Evolutionary conservation across 208 protist genomes (phyloP).

Genomic region (Porcisia deanei): DNA sequence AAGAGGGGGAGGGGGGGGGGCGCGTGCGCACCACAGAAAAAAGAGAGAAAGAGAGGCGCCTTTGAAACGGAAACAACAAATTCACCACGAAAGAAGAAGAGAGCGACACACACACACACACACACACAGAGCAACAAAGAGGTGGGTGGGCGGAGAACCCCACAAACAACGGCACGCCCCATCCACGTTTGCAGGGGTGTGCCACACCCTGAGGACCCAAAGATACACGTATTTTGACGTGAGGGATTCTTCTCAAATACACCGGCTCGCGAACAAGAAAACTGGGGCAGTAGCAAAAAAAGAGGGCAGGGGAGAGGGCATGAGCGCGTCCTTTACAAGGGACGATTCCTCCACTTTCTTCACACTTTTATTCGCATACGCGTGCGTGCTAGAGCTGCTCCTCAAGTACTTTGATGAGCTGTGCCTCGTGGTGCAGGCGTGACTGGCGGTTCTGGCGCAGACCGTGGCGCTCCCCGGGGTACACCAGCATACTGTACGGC

Average conservation of each 20-base stretch:
- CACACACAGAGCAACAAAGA: too few species aligned
- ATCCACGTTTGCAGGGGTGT: too few species aligned
- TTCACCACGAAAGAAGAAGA: too few species aligned
- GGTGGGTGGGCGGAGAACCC: too few species aligned
- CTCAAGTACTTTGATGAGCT: conserved; percentile 69
- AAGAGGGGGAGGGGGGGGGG: too few species aligned
- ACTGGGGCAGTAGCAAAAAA: too few species aligned
- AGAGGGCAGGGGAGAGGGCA: background rate
- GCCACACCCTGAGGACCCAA: background rate
- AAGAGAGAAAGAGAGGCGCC: too few species aligned
- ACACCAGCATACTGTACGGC: conserved; percentile 86
- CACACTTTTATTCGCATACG: background rate
- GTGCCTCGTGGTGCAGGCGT: conserved; percentile 73
- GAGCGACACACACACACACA: too few species aligned
- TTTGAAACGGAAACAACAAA: too few species aligned
- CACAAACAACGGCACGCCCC: too few species aligned
- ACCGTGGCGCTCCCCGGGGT: conserved; percentile 89
- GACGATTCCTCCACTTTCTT: background rate
- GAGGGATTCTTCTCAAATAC: background rate
- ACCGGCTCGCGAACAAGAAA: too few species aligned
- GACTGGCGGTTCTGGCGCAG: conserved; percentile 72
- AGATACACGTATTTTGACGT: background rate
- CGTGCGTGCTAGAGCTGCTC: conserved; percentile 40
- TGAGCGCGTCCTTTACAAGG: background rate
- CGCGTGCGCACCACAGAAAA: too few species aligned